A percentile compares a stretch with the other conserved stretches of the same genome.
Evolutionary conservation across 768 basidiomycete genomes (phyloP).

Genomic region (Pleurotus pulmonarius): DNA sequence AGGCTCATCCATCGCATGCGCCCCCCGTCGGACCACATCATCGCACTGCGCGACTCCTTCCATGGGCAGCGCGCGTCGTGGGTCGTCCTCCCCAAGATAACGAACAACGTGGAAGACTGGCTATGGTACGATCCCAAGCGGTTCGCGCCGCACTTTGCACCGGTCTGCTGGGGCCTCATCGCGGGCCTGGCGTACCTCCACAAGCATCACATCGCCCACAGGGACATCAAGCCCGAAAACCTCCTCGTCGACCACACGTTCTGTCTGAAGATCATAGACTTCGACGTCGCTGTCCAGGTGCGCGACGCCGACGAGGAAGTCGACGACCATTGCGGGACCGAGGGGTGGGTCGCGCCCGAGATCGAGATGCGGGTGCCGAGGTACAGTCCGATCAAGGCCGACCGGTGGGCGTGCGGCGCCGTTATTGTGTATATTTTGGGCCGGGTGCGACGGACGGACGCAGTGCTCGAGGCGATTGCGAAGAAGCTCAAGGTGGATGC

Average conservation of each 20-base stretch:
- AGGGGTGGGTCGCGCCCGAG: slow-evolving; percentile 8
- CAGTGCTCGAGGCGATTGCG: not conserved
- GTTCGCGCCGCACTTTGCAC: not conserved
- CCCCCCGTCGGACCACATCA: slow-evolving; percentile 1
- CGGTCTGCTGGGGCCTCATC: not conserved
- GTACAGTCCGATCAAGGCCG: slow-evolving; percentile 10
- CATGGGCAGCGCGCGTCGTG: not conserved
- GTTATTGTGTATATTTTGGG: slow-evolving; percentile 6
- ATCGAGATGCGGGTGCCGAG: not conserved
- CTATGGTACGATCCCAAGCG: not conserved
- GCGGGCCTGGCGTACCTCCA: slow-evolving; percentile 50
- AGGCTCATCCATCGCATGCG: not conserved
- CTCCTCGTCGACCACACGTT: slow-evolving; percentile 68
- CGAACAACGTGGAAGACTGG: not conserved
- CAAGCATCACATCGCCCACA: slow-evolving; percentile 73
- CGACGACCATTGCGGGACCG: slow-evolving; percentile 1
- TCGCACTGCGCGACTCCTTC: slow-evolving; percentile 4
- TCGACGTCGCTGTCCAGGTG: slow-evolving; percentile 7
- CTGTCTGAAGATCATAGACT: slow-evolving; percentile 58
- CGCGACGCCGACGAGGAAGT: not conserved
- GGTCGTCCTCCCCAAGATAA: slow-evolving; percentile 1
- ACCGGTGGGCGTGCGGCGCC: slow-evolving; percentile 9
- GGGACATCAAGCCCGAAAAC: slow-evolving; percentile 85
- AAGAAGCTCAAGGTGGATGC: not conserved
- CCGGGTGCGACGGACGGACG: not conserved